These are phyloP conservation scores for Phaeophleospora eucalypticola DNA, from an alignment of 2,329 filamentous ascomycete genomes.

Conservation along the genomic window DNA sequence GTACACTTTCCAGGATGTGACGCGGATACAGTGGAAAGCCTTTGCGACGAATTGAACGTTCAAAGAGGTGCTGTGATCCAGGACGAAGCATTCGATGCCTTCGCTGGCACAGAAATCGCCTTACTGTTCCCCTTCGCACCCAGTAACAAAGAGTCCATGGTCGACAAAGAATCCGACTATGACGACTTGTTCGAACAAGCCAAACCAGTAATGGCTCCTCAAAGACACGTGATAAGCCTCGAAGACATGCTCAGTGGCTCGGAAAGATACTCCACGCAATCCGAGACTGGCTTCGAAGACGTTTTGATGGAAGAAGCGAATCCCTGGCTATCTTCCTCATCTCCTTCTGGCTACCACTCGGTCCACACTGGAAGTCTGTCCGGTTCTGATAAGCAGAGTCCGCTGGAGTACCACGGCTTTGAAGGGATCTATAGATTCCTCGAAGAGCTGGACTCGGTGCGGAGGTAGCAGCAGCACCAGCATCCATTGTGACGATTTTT, in stretches of 20 bases:
- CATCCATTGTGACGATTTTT: background rate
- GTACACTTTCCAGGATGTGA: slow-evolving; percentile 92
- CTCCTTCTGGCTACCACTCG: slow-evolving; percentile 55
- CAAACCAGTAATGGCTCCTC: slow-evolving; percentile 11
- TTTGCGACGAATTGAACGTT: slow-evolving; percentile 85
- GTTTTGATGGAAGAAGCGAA: slow-evolving; percentile 40
- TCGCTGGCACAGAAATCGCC: slow-evolving; percentile 66
- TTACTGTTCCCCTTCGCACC: slow-evolving; percentile 85
- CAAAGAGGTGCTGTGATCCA: slow-evolving; percentile 73
- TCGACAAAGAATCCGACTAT: slow-evolving; percentile 42
- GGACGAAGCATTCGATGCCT: slow-evolving; percentile 69
- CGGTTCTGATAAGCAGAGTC: slow-evolving; percentile 36
- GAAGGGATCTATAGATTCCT: slow-evolving; percentile 65
- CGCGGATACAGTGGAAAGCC: slow-evolving; percentile 69
- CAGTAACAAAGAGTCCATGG: slow-evolving; percentile 43
- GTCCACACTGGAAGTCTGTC: slow-evolving; percentile 49
- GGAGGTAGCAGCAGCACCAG: slow-evolving; percentile 2
- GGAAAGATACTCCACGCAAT: slow-evolving; percentile 35
- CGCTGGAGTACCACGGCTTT: slow-evolving; percentile 58
- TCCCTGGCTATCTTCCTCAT: slow-evolving; percentile 50
- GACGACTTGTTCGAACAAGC: slow-evolving; percentile 17
- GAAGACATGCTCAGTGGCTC: slow-evolving; percentile 53
- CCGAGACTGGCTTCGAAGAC: slow-evolving; percentile 28
- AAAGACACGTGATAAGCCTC: slow-evolving; percentile 46
- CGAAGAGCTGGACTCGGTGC: slow-evolving; percentile 55